These are phyloP conservation scores for Penicillium sp. DNA, from an alignment of 2,329 filamentous ascomycete genomes.

Conservation along the genomic window DNA sequence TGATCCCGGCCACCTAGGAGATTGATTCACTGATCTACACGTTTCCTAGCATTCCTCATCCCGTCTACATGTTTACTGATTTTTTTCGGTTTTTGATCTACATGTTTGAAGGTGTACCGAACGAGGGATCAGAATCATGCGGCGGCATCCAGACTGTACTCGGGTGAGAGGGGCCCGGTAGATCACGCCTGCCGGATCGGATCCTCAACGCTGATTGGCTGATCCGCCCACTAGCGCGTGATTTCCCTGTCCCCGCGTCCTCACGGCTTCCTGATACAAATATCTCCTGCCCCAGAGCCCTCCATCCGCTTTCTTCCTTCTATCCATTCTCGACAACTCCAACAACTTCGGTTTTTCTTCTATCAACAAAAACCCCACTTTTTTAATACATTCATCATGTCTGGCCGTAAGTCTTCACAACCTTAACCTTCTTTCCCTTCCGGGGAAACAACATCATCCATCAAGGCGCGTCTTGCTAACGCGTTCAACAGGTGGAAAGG, in stretches of 20 bases:
- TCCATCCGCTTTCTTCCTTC: conserved; percentile 22
- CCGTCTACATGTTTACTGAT: conserved; percentile 16
- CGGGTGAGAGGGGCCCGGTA: conserved; percentile 26
- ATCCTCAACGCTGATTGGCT: conserved; percentile 39
- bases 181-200: conserved; percentile 28
- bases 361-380: conserved; percentile 9
- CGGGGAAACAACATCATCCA: not conserved
- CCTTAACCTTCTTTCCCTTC: conserved; percentile 3
- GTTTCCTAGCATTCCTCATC: conserved; percentile 15
- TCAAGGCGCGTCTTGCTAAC: conserved; percentile 34
- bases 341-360: conserved; percentile 20
- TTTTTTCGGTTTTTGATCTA: conserved; percentile 10
- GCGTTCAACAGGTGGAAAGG: conserved; percentile 73
- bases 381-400: conserved; percentile 50
- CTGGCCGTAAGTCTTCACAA: conserved; percentile 55
- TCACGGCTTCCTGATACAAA: conserved; percentile 38
- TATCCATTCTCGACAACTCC: conserved; percentile 25
- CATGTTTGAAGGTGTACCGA: conserved; percentile 17
- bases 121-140: conserved; percentile 26
- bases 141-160: conserved; percentile 24
- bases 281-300: conserved; percentile 35
- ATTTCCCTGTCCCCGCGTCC: conserved; percentile 34
- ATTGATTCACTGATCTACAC: conserved; percentile 16
- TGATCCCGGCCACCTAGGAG: conserved; percentile 38
- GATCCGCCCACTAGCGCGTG: conserved; percentile 36